Evolutionary conservation across 2,329 filamentous ascomycete species (phyloP).

Genomic region (Epichloe glyceriae): DNA sequence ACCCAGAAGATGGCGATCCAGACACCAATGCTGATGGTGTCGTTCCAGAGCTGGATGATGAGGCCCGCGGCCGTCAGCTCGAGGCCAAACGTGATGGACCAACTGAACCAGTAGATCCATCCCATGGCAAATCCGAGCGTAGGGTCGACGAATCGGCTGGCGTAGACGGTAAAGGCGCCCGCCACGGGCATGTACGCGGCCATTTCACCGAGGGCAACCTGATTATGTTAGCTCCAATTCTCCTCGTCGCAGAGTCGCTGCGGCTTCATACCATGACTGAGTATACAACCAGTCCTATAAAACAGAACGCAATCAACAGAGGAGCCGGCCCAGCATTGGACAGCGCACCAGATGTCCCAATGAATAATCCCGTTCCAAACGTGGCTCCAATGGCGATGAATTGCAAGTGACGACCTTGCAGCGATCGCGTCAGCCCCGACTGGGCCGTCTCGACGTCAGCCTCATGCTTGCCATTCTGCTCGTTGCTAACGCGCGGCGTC

Average conservation of each 20-base stretch:
- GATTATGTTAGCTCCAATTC: too few species aligned
- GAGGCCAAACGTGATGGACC: conserved; percentile 59
- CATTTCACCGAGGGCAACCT: conserved; percentile 50
- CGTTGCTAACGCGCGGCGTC: conserved; percentile 2
- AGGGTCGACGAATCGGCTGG: conserved; percentile 60
- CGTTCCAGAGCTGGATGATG: conserved; percentile 65
- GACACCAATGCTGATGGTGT: conserved; percentile 49
- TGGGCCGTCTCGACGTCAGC: conserved; percentile 21
- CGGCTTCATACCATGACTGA: conserved; percentile 48
- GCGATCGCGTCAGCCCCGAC: conserved; percentile 22
- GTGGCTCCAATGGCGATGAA: conserved; percentile 46
- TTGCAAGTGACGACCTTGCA: conserved; percentile 30
- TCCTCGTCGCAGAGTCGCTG: too few species aligned
- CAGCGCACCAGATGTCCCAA: conserved; percentile 52
- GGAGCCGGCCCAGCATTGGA: conserved; percentile 51
- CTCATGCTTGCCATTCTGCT: not conserved
- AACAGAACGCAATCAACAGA: conserved; percentile 53
- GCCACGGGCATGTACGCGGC: conserved; percentile 65
- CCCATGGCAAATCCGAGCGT: conserved; percentile 66
- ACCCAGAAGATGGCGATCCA: conserved; percentile 65
- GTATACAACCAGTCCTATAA: conserved; percentile 60
- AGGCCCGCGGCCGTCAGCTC: conserved; percentile 61
- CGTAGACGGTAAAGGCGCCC: conserved; percentile 66
- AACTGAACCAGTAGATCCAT: conserved; percentile 76
- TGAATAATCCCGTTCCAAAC: conserved; percentile 61